phyloP scores from a whole-genome alignment of 768 basidiomycete genomes.

The Dioszegia aurantiaca region DNA sequence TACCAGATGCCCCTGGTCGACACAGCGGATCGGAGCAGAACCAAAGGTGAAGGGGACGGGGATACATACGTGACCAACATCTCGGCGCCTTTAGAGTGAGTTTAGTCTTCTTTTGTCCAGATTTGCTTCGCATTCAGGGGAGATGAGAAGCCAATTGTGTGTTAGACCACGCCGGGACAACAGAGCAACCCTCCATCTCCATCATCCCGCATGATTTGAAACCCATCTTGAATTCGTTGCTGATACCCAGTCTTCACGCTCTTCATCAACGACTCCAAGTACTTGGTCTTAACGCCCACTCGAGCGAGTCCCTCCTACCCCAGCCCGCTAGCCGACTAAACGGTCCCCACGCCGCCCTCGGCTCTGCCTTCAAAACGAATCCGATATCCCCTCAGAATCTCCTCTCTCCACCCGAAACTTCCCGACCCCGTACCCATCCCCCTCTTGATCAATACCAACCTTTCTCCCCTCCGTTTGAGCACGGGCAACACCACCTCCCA shows the following conservation, averaged over 20 bases:
- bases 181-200: not conserved
- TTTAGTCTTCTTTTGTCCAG: constrained; percentile 13
- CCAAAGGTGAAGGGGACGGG: constrained; percentile 5
- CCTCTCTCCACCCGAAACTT: constrained; percentile 6
- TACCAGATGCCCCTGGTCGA: constrained; percentile 31
- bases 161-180: constrained; percentile 3
- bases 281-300: constrained; percentile 16
- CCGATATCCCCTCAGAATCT: constrained; percentile 2
- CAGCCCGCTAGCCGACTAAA: not conserved
- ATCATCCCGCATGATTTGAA: not conserved
- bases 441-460: constrained; percentile 4
- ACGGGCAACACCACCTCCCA: constrained; percentile 11
- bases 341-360: constrained; percentile 3
- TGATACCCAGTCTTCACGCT: constrained; percentile 12
- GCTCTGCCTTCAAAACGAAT: constrained; percentile 13
- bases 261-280: constrained; percentile 19
- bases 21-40: not conserved
- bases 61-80: constrained; percentile 9
- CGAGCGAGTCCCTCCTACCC: constrained; percentile 12
- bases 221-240: too few relatives aligned
- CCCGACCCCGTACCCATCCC: constrained; percentile 4
- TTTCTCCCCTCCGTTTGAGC: constrained; percentile 6
- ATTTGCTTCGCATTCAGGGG: not conserved
- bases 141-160: not conserved
- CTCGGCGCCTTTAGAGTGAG: constrained; percentile 32